phyloP scores from a whole-genome alignment of 306 rosid species.

The Crotalaria pallida region DNA sequence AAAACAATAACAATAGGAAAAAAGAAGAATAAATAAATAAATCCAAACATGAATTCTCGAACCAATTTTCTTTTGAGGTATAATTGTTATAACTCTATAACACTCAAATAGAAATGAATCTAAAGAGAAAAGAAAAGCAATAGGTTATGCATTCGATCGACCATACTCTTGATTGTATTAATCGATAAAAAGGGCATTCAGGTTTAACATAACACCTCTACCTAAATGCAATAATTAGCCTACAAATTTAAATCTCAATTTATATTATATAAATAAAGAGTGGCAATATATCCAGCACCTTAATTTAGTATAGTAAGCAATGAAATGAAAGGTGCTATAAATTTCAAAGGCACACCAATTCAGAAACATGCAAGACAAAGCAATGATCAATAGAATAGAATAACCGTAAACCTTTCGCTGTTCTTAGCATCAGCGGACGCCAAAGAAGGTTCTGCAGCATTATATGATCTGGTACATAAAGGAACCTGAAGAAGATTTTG shows the following conservation, averaged over 20 bases:
- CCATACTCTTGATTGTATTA: not conserved
- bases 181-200: not conserved
- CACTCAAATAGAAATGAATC: not conserved
- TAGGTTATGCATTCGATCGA: slow-evolving; percentile 4
- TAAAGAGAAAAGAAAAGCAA: not conserved
- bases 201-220: not conserved
- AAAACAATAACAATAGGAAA: not conserved
- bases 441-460: slow-evolving; percentile 53
- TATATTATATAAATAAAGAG: too few species aligned
- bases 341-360: slow-evolving; percentile 2
- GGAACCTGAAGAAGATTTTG: slow-evolving; percentile 40
- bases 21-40: too few species aligned
- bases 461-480: slow-evolving; percentile 38
- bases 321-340: not conserved
- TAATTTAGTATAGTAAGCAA: not conserved
- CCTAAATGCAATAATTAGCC: not conserved
- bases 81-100: not conserved
- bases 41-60: not conserved
- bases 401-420: slow-evolving; percentile 42
- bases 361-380: slow-evolving; percentile 12
- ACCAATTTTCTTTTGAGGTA: not conserved
- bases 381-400: not conserved
- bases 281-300: not conserved
- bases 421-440: slow-evolving; percentile 28
- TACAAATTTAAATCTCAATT: not conserved